Base-by-base conservation (phyloP, 208 protist genomes). In the Acanthamoeba royreba region DNA sequence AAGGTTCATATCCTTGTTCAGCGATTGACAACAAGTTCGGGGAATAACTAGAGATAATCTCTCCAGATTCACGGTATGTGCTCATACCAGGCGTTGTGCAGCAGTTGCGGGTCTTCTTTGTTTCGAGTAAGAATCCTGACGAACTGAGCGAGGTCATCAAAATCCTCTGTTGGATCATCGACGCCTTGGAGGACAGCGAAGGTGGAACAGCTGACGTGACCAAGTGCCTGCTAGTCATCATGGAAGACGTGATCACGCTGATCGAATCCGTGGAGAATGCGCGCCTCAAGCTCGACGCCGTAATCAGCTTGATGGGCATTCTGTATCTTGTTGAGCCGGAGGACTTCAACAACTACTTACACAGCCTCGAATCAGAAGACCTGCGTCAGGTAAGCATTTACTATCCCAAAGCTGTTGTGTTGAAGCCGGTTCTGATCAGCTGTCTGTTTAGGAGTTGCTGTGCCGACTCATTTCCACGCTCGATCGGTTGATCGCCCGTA, bases 281-380 rank as follows among this genome's bases (percentile, higher is more conserved):
- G 43, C 4, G 19, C 43, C 43, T 85, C 40, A 93, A 90, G 31
- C 0, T 93, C 0, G 89, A 95, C 35, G 92, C 92, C 35, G 53
- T 91, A 28, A 55, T 92, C 28, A 87, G 90, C 45, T 52, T 95
- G 28, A 83, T 93, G 19, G 72, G 33, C 81, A 85, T 95, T 2
- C 42, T 95, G 7, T 79, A 93, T 19, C 42, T 95, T 2, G 55
- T 95, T n/a, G 43, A 93, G 7, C 53, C 40, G 49, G 5, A 15
- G 0, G 63, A 83, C 0, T 95, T 92, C 49, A 53, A 58, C 43
- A 2, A 72, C 4, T 90, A 85, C 2, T 0, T 46, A 43, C 1
- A 2, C 28, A 15, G 33, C 25, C 13, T 7, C 58, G 58, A 8
- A 69, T 25, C 7, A 69, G 58, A 69, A 69, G 11, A 13, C 7